These are phyloP conservation scores for Trichosanthes truncata DNA, from an alignment of 306 rosid genomes.

Conservation along the genomic window DNA sequence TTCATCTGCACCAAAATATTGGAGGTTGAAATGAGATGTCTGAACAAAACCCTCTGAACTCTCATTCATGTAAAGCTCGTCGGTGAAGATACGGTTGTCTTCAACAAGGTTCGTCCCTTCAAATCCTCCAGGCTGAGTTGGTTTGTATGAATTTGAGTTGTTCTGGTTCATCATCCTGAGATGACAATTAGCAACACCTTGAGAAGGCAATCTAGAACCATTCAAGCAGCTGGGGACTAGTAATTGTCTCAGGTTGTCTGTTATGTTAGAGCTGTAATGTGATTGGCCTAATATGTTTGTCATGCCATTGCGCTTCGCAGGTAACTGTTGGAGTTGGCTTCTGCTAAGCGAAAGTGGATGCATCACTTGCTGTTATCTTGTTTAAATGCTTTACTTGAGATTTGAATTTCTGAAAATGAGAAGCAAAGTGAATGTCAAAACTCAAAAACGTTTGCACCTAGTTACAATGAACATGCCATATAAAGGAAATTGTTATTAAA, in stretches of 20 bases:
- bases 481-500: neutral
- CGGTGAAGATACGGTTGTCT: neutral
- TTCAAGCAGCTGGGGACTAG: slow-evolving; percentile 1
- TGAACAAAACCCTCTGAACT: neutral
- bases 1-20: neutral
- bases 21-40: neutral
- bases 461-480: neutral
- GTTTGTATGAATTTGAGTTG: neutral
- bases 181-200: neutral
- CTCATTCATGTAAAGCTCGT: neutral
- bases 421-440: neutral
- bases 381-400: slow-evolving; percentile 10
- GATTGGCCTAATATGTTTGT: neutral
- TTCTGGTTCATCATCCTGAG: neutral
- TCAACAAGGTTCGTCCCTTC: neutral
- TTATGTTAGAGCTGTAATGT: neutral
- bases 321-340: neutral
- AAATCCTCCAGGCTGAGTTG: neutral
- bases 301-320: neutral
- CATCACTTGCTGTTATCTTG: neutral
- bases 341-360: neutral
- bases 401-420: slow-evolving; percentile 19
- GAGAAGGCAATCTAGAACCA: neutral
- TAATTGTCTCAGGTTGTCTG: neutral
- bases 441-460: neutral